These are phyloP conservation scores for Penicillium brevicompactum DNA, from an alignment of 2,329 filamentous ascomycete genomes.

Conservation along the genomic window DNA sequence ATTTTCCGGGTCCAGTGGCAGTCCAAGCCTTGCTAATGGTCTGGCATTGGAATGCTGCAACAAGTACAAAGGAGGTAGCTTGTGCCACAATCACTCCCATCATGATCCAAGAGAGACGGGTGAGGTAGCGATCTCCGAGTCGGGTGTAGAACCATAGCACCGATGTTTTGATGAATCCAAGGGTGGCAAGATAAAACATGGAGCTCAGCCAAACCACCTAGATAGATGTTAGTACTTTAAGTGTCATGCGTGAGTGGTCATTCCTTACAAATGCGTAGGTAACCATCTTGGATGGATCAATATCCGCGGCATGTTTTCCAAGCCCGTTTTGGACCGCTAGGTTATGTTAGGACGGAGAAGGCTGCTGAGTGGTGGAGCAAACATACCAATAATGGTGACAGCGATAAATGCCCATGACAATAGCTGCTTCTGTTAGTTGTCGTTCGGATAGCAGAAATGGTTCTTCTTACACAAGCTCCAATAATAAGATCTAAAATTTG, in stretches of 20 bases:
- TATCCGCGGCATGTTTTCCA: constrained; percentile 17
- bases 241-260: not conserved
- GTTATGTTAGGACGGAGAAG: not conserved
- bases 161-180: constrained; percentile 53
- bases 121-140: constrained; percentile 43
- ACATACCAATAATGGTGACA: constrained; percentile 36
- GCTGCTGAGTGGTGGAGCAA: not conserved
- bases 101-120: constrained; percentile 42
- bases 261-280: constrained; percentile 23
- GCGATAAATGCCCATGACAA: constrained; percentile 41
- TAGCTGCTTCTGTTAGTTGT: constrained; percentile 22
- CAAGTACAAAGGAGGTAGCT: constrained; percentile 45
- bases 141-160: constrained; percentile 51
- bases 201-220: constrained; percentile 51
- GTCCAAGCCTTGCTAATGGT: constrained; percentile 47
- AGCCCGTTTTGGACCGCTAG: constrained; percentile 24
- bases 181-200: constrained; percentile 51
- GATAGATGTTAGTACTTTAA: constrained; percentile 3
- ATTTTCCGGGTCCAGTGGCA: constrained; percentile 37
- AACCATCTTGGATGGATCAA: constrained; percentile 12
- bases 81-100: constrained; percentile 44
- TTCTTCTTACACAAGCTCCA: constrained; percentile 30
- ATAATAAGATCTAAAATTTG: constrained; percentile 31
- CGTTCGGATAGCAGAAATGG: not conserved
- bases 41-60: constrained; percentile 48